A percentile compares a stretch with the other conserved stretches of the same genome.
phyloP scores from a whole-genome alignment of 2,329 filamentous ascomycete species.

The Trichoderma lentiforme region DNA sequence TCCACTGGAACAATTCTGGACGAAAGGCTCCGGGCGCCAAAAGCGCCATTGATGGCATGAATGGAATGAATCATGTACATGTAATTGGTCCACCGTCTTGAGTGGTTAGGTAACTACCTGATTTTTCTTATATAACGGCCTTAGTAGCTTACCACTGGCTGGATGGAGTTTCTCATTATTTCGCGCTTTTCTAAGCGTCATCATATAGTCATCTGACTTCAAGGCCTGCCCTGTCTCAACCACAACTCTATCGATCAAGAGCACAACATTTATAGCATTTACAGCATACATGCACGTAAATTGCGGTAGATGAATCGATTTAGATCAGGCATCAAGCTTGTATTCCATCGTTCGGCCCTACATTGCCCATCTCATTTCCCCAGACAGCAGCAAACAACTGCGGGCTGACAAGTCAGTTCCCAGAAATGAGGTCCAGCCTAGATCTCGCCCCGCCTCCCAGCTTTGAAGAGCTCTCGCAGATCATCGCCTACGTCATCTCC shows the following conservation, averaged over 20 bases:
- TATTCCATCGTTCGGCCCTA: background rate
- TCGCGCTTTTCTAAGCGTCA: background rate
- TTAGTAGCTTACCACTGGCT: background rate
- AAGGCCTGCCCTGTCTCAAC: background rate
- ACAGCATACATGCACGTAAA: background rate
- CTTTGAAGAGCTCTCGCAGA: background rate
- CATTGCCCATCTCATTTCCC: background rate
- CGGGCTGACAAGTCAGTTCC: conserved; percentile 13
- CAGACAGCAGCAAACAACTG: background rate
- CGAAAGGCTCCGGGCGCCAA: background rate
- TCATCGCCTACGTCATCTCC: conserved; percentile 1
- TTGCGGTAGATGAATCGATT: background rate
- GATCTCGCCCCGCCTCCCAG: conserved; percentile 10
- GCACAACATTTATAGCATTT: background rate
- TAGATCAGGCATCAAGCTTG: background rate
- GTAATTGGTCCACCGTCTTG: background rate
- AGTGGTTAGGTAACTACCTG: background rate
- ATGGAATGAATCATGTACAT: background rate
- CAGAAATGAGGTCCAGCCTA: conserved; percentile 4
- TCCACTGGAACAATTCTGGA: background rate
- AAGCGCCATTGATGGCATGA: background rate
- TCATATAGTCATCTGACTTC: background rate
- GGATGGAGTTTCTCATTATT: background rate
- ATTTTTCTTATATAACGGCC: background rate
- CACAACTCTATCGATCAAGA: background rate